Evolutionary conservation across 306 rosid species (phyloP).

Genomic region (Gastrolobium bilobum): DNA sequence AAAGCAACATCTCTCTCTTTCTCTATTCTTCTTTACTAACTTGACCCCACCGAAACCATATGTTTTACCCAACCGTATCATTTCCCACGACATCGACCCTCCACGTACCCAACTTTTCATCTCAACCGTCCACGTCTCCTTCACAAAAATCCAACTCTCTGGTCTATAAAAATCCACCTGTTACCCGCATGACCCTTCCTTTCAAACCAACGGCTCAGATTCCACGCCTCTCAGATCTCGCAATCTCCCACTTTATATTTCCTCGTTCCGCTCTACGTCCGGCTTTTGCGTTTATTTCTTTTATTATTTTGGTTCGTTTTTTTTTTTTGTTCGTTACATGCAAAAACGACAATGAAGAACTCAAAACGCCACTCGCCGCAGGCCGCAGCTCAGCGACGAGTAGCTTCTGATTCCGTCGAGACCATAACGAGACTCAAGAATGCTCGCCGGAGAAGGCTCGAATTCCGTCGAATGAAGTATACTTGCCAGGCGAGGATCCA

Average conservation of each 20-base stretch:
- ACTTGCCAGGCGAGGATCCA: slow-evolving; percentile 56
- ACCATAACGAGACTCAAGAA: slow-evolving; percentile 34
- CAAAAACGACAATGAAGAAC: slow-evolving; percentile 38
- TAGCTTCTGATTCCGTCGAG: slow-evolving; percentile 5
- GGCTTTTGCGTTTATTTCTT: neutral
- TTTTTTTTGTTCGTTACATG: slow-evolving; percentile 25
- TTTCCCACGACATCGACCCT: slow-evolving; percentile 27
- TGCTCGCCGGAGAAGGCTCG: slow-evolving; percentile 52
- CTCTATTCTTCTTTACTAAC: slow-evolving; percentile 3
- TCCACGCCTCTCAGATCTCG: slow-evolving; percentile 36
- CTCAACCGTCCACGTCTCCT: slow-evolving; percentile 79
- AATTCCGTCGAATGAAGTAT: slow-evolving; percentile 58
- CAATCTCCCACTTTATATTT: slow-evolving; percentile 42
- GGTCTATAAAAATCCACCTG: slow-evolving; percentile 58
- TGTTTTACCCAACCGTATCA: slow-evolving; percentile 54
- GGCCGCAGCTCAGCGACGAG: slow-evolving; percentile 15
- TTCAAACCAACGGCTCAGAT: slow-evolving; percentile 52
- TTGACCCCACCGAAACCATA: slow-evolving; percentile 53
- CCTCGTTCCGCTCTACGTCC: neutral
- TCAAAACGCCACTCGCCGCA: slow-evolving; percentile 12
- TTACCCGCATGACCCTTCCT: slow-evolving; percentile 33
- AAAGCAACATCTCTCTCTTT: slow-evolving; percentile 38
- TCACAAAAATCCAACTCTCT: slow-evolving; percentile 48
- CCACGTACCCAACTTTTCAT: slow-evolving; percentile 58
- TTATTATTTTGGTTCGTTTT: neutral